Evolutionary conservation across 2,329 filamentous ascomycete genomes (phyloP), one percentile per base, ranked within the genome.

Genomic region (Arthrobotrys musiformis): DNA sequence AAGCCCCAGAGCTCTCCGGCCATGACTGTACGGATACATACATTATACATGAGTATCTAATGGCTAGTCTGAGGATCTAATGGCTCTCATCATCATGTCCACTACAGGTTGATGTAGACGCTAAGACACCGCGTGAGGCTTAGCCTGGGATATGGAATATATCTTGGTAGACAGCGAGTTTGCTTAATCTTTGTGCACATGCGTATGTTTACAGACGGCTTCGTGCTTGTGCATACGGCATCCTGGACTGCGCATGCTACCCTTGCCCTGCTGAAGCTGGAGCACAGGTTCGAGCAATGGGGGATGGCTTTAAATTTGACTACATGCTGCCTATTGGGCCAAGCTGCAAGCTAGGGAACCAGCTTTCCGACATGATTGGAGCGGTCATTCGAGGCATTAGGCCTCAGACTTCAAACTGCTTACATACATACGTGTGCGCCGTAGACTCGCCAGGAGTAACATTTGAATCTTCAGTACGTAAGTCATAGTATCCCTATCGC

Each of bases 361-460:
- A 11, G 50, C 15, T 56, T n/a, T 7, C 50, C n/a, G 30, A 56
- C 28, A 35, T 56, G 50, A 56, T 56, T 56, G 48, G 48, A 52
- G 48, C 24, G 48, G 26, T 7, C 44, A 7, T 42, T 42, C 2
- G 40, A 42, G n/a, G 30, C 30, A 5, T 33, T 5, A 33, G n/a
- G 13, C 26, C 33, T 30, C 2, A 54, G 33, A 19, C 30, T n/a
- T 26, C 54, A 33, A 33, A 40, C 54, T 6, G 19, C 40, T 17
- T 58, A 58, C 28, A 19, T 22, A 22, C 33, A 37, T 40, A 58
- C 54, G 54, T 58, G 54, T 37, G 54, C 54, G 54, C 33, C 33
- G 17, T 13, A 58, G 54, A 58, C 54, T 58, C 33, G 54, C 33
- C 33, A n/a, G 33, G n/a, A 35, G 24, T 11, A 19, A 30, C 17